Evolutionary conservation across 2,329 filamentous ascomycete species (phyloP).

Genomic region (Aspergillus chevalieri): DNA sequence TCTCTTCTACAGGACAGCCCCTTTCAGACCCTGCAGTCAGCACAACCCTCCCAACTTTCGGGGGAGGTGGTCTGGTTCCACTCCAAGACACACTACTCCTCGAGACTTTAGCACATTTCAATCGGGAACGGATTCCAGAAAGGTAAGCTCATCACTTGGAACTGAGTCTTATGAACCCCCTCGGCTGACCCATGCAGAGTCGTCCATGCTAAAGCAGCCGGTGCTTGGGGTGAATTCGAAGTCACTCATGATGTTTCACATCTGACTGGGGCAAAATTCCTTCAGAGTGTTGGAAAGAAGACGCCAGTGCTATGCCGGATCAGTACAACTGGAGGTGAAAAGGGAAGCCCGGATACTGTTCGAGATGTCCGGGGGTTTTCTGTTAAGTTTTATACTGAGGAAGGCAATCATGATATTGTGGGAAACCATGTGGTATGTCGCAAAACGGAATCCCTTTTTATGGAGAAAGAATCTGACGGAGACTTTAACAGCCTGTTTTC

Average conservation of each 20-base stretch:
- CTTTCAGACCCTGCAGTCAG: slow-evolving; percentile 17
- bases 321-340: slow-evolving; percentile 44
- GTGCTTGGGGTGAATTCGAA: slow-evolving; percentile 56
- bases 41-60: slow-evolving; percentile 17
- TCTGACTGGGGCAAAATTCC: slow-evolving; percentile 51
- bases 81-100: slow-evolving; percentile 58
- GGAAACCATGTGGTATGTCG: slow-evolving; percentile 17
- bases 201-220: slow-evolving; percentile 55
- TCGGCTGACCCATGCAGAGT: slow-evolving; percentile 26
- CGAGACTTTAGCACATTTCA: slow-evolving; percentile 56
- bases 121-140: slow-evolving; percentile 57
- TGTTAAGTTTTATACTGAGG: slow-evolving; percentile 48
- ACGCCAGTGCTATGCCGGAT: slow-evolving; percentile 44
- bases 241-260: slow-evolving; percentile 54
- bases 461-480: not conserved
- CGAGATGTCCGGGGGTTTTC: slow-evolving; percentile 47
- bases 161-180: not conserved
- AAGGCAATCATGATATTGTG: slow-evolving; percentile 40
- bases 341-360: slow-evolving; percentile 44
- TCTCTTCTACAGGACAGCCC: slow-evolving; percentile 18
- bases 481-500: slow-evolving; percentile 31
- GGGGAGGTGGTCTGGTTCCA: slow-evolving; percentile 37
- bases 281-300: slow-evolving; percentile 51
- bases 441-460: not conserved
- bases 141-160: slow-evolving; percentile 21